Conservation (phyloP, 306 rosid genomes). For the Rosa lucieae region DNA sequence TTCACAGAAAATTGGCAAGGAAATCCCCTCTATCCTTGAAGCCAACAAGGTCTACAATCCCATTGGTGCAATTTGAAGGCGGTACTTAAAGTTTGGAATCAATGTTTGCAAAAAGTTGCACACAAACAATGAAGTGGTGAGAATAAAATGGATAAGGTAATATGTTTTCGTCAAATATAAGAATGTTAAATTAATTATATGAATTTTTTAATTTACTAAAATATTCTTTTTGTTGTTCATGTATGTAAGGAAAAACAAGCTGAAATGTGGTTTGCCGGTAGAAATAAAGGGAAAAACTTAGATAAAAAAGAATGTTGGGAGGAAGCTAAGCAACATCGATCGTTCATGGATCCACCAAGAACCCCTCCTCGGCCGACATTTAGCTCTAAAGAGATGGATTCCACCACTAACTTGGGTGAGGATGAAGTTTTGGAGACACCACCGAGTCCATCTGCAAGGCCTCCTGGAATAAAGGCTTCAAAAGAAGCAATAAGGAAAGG, state of each 20-base stretch:
- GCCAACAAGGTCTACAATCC: background rate
- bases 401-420: background rate
- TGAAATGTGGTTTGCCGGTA: background rate
- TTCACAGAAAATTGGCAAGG: background rate
- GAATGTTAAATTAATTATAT: background rate
- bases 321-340: background rate
- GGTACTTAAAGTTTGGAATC: background rate
- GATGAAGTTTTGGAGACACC: background rate
- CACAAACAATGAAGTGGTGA: background rate
- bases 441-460: background rate
- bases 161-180: background rate
- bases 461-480: background rate
- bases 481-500: background rate
- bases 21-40: background rate
- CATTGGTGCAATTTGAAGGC: background rate
- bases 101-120: background rate
- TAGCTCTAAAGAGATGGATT: background rate
- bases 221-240: background rate
- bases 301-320: background rate
- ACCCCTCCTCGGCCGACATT: background rate
- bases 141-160: background rate
- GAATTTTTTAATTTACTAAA: background rate
- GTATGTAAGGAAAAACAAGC: background rate
- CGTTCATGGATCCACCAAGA: background rate
- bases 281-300: too few relatives aligned